phyloP scores from a whole-genome alignment of 2,329 filamentous ascomycete species.

The Plectosphaerella cucumerina region DNA sequence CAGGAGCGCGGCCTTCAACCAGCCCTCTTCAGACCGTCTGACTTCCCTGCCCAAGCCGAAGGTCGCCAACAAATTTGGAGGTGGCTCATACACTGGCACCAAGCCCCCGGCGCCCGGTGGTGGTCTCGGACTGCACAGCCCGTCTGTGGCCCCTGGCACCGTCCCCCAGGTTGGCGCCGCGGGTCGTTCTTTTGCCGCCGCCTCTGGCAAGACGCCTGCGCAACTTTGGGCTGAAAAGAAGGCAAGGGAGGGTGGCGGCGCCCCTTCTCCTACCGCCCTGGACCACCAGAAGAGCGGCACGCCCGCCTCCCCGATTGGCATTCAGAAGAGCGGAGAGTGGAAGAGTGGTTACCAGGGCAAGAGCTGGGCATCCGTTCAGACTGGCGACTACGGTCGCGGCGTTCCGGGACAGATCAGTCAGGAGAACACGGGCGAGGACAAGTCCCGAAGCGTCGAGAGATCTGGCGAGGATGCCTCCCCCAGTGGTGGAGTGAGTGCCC shows the following conservation, averaged over 20 bases:
- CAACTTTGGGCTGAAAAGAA: conserved; percentile 98
- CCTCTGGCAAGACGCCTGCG: conserved; percentile 93
- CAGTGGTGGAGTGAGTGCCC: conserved; percentile 63
- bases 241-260: conserved; percentile 65
- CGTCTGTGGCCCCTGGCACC: conserved; percentile 53
- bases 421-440: conserved; percentile 58
- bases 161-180: conserved; percentile 67
- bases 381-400: conserved; percentile 64
- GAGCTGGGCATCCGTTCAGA: conserved; percentile 82
- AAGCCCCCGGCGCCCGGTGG: conserved; percentile 78
- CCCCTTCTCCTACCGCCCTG: conserved; percentile 49
- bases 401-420: conserved; percentile 42
- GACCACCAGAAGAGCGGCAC: conserved; percentile 61
- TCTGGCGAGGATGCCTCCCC: conserved; percentile 26
- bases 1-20: conserved; percentile 67
- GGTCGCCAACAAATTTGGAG: conserved; percentile 83
- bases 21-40: conserved; percentile 65
- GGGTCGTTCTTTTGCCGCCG: conserved; percentile 88
- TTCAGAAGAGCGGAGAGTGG: conserved; percentile 80
- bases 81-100: conserved; percentile 73
- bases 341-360: conserved; percentile 90
- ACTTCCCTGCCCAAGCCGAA: conserved; percentile 92
- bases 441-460: conserved; percentile 36
- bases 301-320: conserved; percentile 50
- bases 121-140: conserved; percentile 60